A percentile compares a stretch with the other conserved stretches of the same genome.
These are phyloP conservation scores for Hypsizygus marmoreus DNA, from an alignment of 768 basidiomycete genomes.

Conservation along the genomic window DNA sequence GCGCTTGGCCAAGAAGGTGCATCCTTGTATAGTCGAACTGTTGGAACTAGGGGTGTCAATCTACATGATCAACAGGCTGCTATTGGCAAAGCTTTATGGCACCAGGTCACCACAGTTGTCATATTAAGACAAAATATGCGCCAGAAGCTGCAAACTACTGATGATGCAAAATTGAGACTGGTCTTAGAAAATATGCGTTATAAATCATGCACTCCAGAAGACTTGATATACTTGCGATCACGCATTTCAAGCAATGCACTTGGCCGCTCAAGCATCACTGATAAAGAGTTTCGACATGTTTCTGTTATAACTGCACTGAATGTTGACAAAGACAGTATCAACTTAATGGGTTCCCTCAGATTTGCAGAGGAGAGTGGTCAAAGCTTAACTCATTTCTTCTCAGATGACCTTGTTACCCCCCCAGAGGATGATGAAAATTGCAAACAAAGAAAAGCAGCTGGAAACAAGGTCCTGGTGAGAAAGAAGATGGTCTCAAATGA, in stretches of 20 bases:
- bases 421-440: too few relatives aligned
- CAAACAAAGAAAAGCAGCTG: too few relatives aligned
- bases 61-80: too few relatives aligned
- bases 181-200: slow-evolving; percentile 16
- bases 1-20: too few relatives aligned
- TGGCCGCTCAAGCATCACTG: slow-evolving; percentile 6
- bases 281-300: slow-evolving; percentile 23
- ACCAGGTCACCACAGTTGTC: slow-evolving; percentile 30
- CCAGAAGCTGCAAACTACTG: slow-evolving; percentile 19
- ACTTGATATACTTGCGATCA: slow-evolving; percentile 23
- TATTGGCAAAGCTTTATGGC: too few relatives aligned
- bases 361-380: slow-evolving; percentile 22
- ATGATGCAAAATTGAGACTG: slow-evolving; percentile 25
- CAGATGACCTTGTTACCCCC: too few relatives aligned
- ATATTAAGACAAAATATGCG: slow-evolving; percentile 35
- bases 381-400: slow-evolving; percentile 21
- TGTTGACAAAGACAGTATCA: slow-evolving; percentile 26
- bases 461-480: too few relatives aligned
- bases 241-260: slow-evolving; percentile 13
- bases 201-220: slow-evolving; percentile 19
- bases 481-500: too few relatives aligned
- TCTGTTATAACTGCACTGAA: slow-evolving; percentile 30
- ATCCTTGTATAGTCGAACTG: too few relatives aligned
- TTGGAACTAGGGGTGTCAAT: too few relatives aligned
- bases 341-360: too few relatives aligned